phyloP scores from a whole-genome alignment of 768 basidiomycete genomes.

The Boletellus ananas region DNA sequence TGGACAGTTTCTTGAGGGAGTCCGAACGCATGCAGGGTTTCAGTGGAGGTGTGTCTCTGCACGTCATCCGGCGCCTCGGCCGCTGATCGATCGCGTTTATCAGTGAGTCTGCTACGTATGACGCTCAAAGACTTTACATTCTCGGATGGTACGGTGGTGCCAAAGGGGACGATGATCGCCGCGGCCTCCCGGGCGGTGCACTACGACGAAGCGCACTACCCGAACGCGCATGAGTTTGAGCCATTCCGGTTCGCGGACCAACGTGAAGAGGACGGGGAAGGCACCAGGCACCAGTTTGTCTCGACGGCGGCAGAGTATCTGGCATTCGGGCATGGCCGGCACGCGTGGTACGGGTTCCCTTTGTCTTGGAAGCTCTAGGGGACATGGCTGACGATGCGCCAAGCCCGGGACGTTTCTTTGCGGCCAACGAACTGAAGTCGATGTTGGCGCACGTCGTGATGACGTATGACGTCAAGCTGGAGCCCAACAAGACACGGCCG shows the following conservation, averaged over 20 bases:
- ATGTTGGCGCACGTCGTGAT: constrained; percentile 45
- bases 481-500: background rate
- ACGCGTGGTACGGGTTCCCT: constrained; percentile 25
- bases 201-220: constrained; percentile 22
- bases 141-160: constrained; percentile 38
- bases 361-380: too few species aligned
- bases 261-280: constrained; percentile 31
- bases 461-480: constrained; percentile 20
- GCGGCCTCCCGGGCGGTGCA: constrained; percentile 22
- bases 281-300: constrained; percentile 32
- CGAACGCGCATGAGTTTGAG: constrained; percentile 38
- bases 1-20: constrained; percentile 42
- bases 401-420: constrained; percentile 39
- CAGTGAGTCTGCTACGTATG: constrained; percentile 31
- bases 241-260: constrained; percentile 46
- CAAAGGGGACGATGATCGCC: constrained; percentile 28
- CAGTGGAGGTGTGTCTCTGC: constrained; percentile 17
- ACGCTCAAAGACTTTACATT: constrained; percentile 33
- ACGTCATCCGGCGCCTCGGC: background rate
- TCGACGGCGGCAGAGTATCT: constrained; percentile 34
- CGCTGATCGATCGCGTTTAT: background rate
- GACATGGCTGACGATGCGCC: background rate
- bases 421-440: constrained; percentile 40
- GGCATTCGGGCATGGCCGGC: constrained; percentile 35
- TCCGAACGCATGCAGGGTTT: constrained; percentile 31